Evolutionary conservation across 2,329 filamentous ascomycete genomes (phyloP).

Genomic region (Ramularia endophylla): DNA sequence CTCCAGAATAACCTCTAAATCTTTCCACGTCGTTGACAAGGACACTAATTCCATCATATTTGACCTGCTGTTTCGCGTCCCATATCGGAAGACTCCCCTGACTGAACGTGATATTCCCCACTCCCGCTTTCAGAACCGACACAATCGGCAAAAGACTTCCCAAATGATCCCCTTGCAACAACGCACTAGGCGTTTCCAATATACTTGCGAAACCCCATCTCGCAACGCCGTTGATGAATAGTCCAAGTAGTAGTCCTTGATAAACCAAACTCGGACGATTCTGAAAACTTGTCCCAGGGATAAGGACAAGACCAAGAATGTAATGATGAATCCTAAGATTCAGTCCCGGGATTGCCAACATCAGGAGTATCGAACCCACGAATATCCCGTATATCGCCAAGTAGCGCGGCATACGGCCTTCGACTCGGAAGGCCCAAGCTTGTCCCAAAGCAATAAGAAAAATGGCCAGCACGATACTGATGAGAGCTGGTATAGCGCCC

Average conservation of each 20-base stretch:
- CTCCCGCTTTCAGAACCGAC: conserved; percentile 41
- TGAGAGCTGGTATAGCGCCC: conserved; percentile 75
- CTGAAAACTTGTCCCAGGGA: conserved; percentile 84
- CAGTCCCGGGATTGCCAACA: conserved; percentile 67
- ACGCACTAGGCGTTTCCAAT: conserved; percentile 69
- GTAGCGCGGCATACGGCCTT: conserved; percentile 72
- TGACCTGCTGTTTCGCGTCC: conserved; percentile 37
- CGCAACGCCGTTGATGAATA: conserved; percentile 91
- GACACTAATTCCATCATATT: conserved; percentile 69
- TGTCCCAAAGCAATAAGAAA: conserved; percentile 65
- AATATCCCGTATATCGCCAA: conserved; percentile 72
- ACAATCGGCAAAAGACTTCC: conserved; percentile 55
- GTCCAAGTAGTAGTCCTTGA: conserved; percentile 80
- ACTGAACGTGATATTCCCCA: conserved; percentile 60
- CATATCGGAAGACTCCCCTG: conserved; percentile 37
- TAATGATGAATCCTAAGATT: conserved; percentile 93
- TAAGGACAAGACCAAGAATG: conserved; percentile 75
- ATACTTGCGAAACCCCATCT: conserved; percentile 91
- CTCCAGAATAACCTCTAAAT: conserved; percentile 63
- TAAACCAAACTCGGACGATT: conserved; percentile 79
- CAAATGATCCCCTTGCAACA: conserved; percentile 52
- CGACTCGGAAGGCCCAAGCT: conserved; percentile 77
- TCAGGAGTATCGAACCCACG: conserved; percentile 58
- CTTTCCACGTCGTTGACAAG: conserved; percentile 82
- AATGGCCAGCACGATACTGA: conserved; percentile 68